Conservation (phyloP, 2,329 filamentous ascomycete species). For the Lachnellula willkommii region DNA sequence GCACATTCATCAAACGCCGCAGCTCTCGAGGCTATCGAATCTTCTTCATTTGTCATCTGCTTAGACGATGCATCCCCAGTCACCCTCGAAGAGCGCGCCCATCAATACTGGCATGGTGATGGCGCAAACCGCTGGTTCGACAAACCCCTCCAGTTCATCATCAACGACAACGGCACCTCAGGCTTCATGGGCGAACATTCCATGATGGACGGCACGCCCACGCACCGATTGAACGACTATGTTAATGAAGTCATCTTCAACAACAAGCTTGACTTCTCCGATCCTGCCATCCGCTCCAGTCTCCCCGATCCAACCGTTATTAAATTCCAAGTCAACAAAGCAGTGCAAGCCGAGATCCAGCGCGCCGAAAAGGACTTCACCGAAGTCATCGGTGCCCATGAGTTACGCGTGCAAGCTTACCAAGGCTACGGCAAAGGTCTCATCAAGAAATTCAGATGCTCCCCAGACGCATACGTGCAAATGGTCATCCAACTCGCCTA, state of each 20-base stretch:
- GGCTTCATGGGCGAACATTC: conserved; percentile 98
- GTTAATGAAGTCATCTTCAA: conserved; percentile 87
- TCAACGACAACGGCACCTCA: conserved; percentile 96
- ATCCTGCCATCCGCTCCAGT: conserved; percentile 70
- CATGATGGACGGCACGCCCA: conserved; percentile 99
- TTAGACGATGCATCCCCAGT: conserved; percentile 87
- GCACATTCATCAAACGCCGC: conserved; percentile 75
- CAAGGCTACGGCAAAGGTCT: conserved; percentile 96
- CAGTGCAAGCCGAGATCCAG: conserved; percentile 72
- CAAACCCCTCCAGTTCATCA: conserved; percentile 95
- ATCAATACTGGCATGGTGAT: conserved; percentile 97
- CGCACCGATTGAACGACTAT: conserved; percentile 93
- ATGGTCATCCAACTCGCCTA: conserved; percentile 98
- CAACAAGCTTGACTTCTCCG: conserved; percentile 87
- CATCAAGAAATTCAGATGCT: conserved; percentile 99
- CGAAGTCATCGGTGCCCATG: conserved; percentile 76
- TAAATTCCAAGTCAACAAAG: conserved; percentile 70
- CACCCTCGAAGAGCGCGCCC: conserved; percentile 90
- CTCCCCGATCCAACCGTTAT: conserved; percentile 75
- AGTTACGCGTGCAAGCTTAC: conserved; percentile 90
- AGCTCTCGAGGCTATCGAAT: conserved; percentile 75
- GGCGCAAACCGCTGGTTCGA: conserved; percentile 95
- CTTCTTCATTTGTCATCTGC: conserved; percentile 85
- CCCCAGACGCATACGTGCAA: conserved; percentile 94
- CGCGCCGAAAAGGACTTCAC: conserved; percentile 74